Evolutionary conservation across 345 rosid genomes (phyloP), one percentile per base, ranked within the genome.

Genomic region (Hypericum perforatum): DNA sequence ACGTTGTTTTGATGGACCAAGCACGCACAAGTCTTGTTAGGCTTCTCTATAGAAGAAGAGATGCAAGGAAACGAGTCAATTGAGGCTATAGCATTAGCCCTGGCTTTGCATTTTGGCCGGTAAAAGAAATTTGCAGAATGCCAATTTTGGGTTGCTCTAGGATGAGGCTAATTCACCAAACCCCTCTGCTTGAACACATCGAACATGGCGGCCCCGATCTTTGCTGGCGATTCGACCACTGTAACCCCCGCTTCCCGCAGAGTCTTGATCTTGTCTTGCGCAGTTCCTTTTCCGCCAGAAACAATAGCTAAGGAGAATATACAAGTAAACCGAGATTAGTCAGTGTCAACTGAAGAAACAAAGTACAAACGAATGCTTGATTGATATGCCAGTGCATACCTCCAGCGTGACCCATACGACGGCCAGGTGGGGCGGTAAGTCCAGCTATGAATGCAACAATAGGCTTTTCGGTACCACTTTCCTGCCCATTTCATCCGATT

Each of bases 341-440:
- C 15, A 45, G 11, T 7, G 15, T n/a, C n/a, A n/a, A n/a, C n/a
- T n/a, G n/a, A 8, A 12, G 14, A 49, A 3, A 57, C 43, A 7
- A 5, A 10, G 10, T 40, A 40, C 43, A n/a, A 49, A 36, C 32
- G n/a, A 7, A 49, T 22, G 32, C 32, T 22, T 1, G 32, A 16
- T 10, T 12, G 6, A 7, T 22, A 16, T 37, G 16, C 38, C 39
- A 14, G 38, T 3, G 16, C n/a, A 43, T 82, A 88, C 98, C 98
- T 79, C 98, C 98, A 9, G 98, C 98, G 58, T 92, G 98, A 52
- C 98, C 98, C 98, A 92, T 92, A 15, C 98, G 86, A 43, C 98
- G 95, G 16, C 96, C 95, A 2, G 96, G 96, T 52, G 96, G 95
- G 42, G 98, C 98, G 55, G 98, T 87, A 9, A 85, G 83, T 70